Base-by-base conservation (phyloP, 352 stramenopile species). In the Hyphochytrium catenoides region DNA sequence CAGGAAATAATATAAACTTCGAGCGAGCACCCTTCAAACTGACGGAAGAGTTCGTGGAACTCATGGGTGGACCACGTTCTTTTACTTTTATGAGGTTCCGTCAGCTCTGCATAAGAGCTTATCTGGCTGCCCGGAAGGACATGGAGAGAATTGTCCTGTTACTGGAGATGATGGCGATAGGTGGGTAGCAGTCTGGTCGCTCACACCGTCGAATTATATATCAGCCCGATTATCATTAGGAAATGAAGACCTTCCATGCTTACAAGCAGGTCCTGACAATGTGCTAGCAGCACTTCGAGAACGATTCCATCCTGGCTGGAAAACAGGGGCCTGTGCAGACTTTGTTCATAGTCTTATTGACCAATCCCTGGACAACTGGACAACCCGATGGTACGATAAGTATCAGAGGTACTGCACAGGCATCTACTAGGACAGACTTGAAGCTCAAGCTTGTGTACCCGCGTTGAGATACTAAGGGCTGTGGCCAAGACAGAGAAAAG, bases 381-480 rank as follows among this genome's bases (percentile, higher is more conserved):
- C 68, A 16, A 86, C 72, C 21, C 68, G 68, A 32, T 81, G 64
- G 60, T 90, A 90, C 44, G 74, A 90, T 58, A 76, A 75, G 50
- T 88, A 83, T 42, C 73, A 90, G 54, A 71, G 72, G 39, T 67
- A 63, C 33, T 74, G 56, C 49, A 67, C 83, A 34, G 70, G 74
- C 19, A 88, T 90, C 34, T 46, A 79, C 24, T 86, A 55, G 51
- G 16, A 24, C 16, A 11, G 30, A 16, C 30, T 6, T 11, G 30
- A 19, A 35, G 9, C 31, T n/a, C 28, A 16, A 39, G 18, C 14
- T 35, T 35, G 12, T 30, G 12, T 30, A 12, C 26, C 12, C 15
- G 26, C 15, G 26, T n/a, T n/a, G n/a, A n/a, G n/a, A n/a, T n/a
- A n/a, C n/a, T n/a, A n/a, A n/a, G n/a, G n/a, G n/a, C n/a, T n/a